A percentile compares a stretch with the other conserved stretches of the same genome.
Evolutionary conservation across 2,329 filamentous ascomycete genomes (phyloP).

Genomic region (Moelleriella libera): DNA sequence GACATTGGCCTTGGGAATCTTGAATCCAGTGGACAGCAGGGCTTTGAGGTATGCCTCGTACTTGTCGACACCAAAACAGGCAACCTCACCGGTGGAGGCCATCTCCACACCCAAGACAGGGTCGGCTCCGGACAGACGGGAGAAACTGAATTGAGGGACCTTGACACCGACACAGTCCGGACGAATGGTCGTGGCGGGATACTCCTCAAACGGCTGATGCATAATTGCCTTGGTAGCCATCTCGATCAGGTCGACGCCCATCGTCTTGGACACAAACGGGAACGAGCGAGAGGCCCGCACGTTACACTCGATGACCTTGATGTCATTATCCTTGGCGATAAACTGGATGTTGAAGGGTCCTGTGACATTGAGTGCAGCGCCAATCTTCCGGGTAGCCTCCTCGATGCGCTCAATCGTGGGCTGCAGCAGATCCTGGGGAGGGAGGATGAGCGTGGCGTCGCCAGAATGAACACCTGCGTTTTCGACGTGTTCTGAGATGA

Average conservation of each 20-base stretch:
- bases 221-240: constrained; percentile 98
- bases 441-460: constrained; percentile 88
- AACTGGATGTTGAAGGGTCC: constrained; percentile 99
- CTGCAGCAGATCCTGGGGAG: constrained; percentile 79
- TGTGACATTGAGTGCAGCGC: constrained; percentile 83
- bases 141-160: constrained; percentile 98
- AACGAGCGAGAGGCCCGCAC: constrained; percentile 92
- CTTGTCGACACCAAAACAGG: constrained; percentile 89
- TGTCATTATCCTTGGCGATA: constrained; percentile 98
- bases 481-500: constrained; percentile 97
- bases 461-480: constrained; percentile 98
- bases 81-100: constrained; percentile 97
- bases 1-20: constrained; percentile 88
- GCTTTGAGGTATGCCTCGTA: constrained; percentile 98
- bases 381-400: constrained; percentile 92
- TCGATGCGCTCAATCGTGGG: constrained; percentile 87
- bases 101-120: constrained; percentile 96
- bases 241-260: constrained; percentile 94
- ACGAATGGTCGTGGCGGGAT: constrained; percentile 63
- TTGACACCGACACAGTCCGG: constrained; percentile 88
- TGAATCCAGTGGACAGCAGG: constrained; percentile 89
- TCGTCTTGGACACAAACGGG: constrained; percentile 97
- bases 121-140: constrained; percentile 86
- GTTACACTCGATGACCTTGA: constrained; percentile 99
- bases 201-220: constrained; percentile 65